Conservation (phyloP, 148 eudicot genomes). For the Chenopodium formosanum region DNA sequence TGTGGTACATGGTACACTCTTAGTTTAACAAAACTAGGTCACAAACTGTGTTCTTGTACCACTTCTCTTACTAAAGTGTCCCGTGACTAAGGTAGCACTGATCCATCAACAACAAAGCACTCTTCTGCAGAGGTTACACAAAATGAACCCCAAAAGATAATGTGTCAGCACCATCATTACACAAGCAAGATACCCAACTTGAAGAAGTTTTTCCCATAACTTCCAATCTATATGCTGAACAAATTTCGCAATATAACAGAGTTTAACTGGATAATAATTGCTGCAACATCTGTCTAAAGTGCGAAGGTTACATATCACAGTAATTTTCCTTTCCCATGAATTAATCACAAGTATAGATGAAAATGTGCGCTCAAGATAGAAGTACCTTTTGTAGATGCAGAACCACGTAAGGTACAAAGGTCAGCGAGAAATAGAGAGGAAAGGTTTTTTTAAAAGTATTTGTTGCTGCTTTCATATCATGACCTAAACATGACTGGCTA, state of each 20-base stretch:
- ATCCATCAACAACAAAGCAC: background rate
- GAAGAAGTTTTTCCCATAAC: background rate
- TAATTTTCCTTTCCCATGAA: background rate
- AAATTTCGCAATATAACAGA: background rate
- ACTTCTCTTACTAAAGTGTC: too few species aligned
- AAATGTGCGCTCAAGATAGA: constrained; percentile 9
- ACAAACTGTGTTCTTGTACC: too few species aligned
- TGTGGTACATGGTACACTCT: too few species aligned
- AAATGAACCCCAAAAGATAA: background rate
- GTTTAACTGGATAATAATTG: constrained; percentile 1
- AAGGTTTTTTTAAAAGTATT: constrained; percentile 91
- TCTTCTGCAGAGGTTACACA: background rate
- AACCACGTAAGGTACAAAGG: constrained; percentile 92
- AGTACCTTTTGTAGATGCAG: constrained; percentile 89
- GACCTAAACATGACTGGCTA: constrained; percentile 72
- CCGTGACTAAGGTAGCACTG: too few species aligned
- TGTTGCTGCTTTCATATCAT: constrained; percentile 63
- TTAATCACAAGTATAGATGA: background rate
- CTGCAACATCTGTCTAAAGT: background rate
- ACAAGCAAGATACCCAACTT: background rate
- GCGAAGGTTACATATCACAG: background rate
- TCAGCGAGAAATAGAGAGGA: constrained; percentile 93
- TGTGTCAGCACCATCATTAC: background rate
- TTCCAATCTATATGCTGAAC: background rate
- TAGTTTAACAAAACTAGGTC: too few species aligned